Percentiles rank a stretch among this genome's conserved stretches.
Conservation (phyloP, 208 protist species). For the Acanthamoeba royreba region DNA sequence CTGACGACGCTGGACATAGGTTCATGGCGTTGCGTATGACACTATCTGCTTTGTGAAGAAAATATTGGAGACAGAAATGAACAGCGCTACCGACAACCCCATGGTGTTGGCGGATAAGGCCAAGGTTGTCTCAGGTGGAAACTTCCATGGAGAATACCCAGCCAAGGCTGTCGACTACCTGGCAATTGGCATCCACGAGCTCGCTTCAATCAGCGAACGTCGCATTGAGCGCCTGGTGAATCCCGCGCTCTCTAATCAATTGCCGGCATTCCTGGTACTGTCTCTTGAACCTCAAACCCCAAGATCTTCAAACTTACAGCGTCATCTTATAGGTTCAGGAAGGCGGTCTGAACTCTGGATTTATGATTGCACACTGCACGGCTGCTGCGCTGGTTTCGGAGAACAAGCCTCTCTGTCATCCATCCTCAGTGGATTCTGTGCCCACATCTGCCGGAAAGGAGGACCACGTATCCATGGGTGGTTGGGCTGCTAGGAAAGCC, state of each 20-base stretch:
- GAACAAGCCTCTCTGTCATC: slow-evolving; percentile 87
- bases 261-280: slow-evolving; percentile 86
- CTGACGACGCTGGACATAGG: not conserved
- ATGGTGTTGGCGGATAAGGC: slow-evolving; percentile 82
- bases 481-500: slow-evolving; percentile 78
- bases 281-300: not conserved
- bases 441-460: slow-evolving; percentile 86
- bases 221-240: slow-evolving; percentile 86
- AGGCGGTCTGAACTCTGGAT: slow-evolving; percentile 87
- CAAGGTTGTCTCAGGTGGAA: slow-evolving; percentile 83
- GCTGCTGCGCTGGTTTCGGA: slow-evolving; percentile 84
- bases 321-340: slow-evolving; percentile 69
- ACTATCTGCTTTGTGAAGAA: slow-evolving; percentile 80
- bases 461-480: slow-evolving; percentile 74
- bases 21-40: slow-evolving; percentile 81
- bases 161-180: slow-evolving; percentile 78
- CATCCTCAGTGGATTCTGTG: slow-evolving; percentile 84
- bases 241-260: slow-evolving; percentile 64
- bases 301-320: not conserved
- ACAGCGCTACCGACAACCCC: slow-evolving; percentile 89
- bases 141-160: slow-evolving; percentile 91
- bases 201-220: slow-evolving; percentile 81
- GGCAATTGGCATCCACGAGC: slow-evolving; percentile 76
- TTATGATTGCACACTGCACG: slow-evolving; percentile 91
- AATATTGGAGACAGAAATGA: slow-evolving; percentile 85